Conservation (phyloP, 148 eudicot genomes). For the Vaccinium myrtillus region DNA sequence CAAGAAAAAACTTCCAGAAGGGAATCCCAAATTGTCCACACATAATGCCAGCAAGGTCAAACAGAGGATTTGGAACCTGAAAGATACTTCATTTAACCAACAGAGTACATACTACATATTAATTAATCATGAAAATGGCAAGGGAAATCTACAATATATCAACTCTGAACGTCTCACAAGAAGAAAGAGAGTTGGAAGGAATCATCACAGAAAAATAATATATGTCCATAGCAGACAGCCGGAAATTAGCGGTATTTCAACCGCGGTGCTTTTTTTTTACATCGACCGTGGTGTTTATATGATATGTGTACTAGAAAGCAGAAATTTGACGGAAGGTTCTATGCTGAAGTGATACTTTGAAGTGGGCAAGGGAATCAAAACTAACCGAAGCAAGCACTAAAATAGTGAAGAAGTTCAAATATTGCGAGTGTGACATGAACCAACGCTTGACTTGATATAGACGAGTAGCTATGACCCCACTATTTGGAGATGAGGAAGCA, state of each 20-base stretch:
- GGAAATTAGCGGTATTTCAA: not conserved
- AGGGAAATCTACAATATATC: not conserved
- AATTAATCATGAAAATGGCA: not conserved
- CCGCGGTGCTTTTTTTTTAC: not conserved
- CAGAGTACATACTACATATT: slow-evolving; percentile 5
- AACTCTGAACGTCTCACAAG: not conserved
- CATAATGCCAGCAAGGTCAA: slow-evolving; percentile 99
- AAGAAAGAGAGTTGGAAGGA: not conserved
- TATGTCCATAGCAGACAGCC: not conserved
- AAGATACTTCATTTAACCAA: slow-evolving; percentile 21
- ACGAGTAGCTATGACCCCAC: slow-evolving; percentile 45
- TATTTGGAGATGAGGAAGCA: slow-evolving; percentile 51
- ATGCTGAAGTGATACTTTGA: not conserved
- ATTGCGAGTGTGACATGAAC: slow-evolving; percentile 85
- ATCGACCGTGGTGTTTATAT: not conserved
- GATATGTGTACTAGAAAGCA: not conserved
- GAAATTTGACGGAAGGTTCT: not conserved
- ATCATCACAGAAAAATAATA: not conserved
- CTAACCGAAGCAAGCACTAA: slow-evolving; percentile 95
- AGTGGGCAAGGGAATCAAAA: slow-evolving; percentile 21
- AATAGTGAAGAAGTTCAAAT: slow-evolving; percentile 81
- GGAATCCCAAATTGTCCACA: slow-evolving; percentile 97
- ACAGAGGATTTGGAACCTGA: slow-evolving; percentile 96
- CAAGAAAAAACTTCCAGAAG: slow-evolving; percentile 92
- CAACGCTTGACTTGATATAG: slow-evolving; percentile 56